Percentiles rank a stretch among this genome's conserved stretches.
Evolutionary conservation across 495 filamentous ascomycete species (phyloP).

Genomic region (Penicillium silybi): DNA sequence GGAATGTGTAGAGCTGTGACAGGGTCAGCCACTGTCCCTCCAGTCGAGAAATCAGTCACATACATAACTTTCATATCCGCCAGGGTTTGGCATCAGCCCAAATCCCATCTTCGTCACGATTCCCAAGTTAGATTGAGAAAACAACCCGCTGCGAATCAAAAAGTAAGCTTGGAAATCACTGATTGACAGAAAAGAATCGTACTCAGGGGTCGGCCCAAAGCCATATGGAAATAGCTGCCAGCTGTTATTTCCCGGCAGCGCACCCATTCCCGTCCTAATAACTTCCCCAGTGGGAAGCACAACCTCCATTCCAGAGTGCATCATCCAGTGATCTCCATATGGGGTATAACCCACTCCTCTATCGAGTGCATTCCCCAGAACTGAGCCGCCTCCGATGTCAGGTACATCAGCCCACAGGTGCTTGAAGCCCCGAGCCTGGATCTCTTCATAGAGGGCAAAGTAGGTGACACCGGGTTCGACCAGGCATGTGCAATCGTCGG

Average conservation of each 20-base stretch:
- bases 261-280: constrained; percentile 49
- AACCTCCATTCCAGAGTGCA: constrained; percentile 16
- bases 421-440: constrained; percentile 43
- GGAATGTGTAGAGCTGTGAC: constrained; percentile 49
- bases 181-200: not conserved
- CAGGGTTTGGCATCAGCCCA: constrained; percentile 50
- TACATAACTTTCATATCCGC: constrained; percentile 14
- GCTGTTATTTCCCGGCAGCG: constrained; percentile 9
- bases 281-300: constrained; percentile 30
- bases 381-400: constrained; percentile 54
- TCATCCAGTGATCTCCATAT: constrained; percentile 12
- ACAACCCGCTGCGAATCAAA: constrained; percentile 27
- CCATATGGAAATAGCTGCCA: constrained; percentile 11
- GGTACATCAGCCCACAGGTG: constrained; percentile 52
- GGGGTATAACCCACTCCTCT: constrained; percentile 36
- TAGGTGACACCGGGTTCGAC: constrained; percentile 52
- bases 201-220: constrained; percentile 9
- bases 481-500: constrained; percentile 16
- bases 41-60: not conserved
- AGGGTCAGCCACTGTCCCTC: not conserved
- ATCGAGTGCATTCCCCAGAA: constrained; percentile 51
- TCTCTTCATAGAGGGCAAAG: constrained; percentile 49
- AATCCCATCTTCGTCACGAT: constrained; percentile 61
- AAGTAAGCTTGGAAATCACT: not conserved
- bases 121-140: constrained; percentile 54